Conservation (phyloP, 2,329 filamentous ascomycete species). For the Akanthomyces uredinophilus region DNA sequence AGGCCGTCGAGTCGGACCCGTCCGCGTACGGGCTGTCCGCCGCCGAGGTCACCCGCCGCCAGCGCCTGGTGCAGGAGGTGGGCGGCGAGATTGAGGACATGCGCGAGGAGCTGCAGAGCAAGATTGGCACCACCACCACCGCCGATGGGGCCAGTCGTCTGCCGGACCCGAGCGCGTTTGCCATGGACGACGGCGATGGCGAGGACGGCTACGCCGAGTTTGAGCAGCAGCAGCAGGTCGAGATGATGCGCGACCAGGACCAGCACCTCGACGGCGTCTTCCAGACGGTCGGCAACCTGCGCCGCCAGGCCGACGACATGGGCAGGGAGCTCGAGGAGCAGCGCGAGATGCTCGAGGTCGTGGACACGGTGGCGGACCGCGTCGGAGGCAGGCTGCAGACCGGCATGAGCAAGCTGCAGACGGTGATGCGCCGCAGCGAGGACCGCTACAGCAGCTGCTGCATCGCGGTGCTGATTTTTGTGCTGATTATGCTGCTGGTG, state of each 20-base stretch:
- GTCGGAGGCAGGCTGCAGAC: conserved; percentile 81
- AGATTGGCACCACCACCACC: conserved; percentile 35
- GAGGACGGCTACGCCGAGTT: conserved; percentile 63
- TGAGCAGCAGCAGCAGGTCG: conserved; percentile 83
- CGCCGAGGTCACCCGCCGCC: conserved; percentile 74
- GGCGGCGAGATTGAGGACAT: conserved; percentile 84
- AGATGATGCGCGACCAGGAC: conserved; percentile 94
- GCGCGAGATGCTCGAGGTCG: conserved; percentile 77
- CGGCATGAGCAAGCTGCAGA: conserved; percentile 79
- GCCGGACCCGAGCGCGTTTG: conserved; percentile 50
- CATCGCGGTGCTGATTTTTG: conserved; percentile 81
- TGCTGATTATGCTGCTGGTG: conserved; percentile 80
- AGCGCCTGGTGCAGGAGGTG: conserved; percentile 83
- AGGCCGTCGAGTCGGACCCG: conserved; percentile 81
- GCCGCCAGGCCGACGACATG: conserved; percentile 92
- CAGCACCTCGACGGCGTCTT: conserved; percentile 89
- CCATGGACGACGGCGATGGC: conserved; percentile 39
- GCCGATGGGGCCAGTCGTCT: conserved; percentile 41
- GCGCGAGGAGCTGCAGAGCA: conserved; percentile 70
- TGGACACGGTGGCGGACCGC: conserved; percentile 79
- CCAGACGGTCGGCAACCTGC: conserved; percentile 82
- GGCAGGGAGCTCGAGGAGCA: conserved; percentile 95
- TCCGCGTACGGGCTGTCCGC: conserved; percentile 80
- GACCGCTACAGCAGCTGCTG: conserved; percentile 85
- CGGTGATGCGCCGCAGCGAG: conserved; percentile 85